Evolutionary conservation across 129 eudicot species (phyloP).

Genomic region (Artemisia tridentata): DNA sequence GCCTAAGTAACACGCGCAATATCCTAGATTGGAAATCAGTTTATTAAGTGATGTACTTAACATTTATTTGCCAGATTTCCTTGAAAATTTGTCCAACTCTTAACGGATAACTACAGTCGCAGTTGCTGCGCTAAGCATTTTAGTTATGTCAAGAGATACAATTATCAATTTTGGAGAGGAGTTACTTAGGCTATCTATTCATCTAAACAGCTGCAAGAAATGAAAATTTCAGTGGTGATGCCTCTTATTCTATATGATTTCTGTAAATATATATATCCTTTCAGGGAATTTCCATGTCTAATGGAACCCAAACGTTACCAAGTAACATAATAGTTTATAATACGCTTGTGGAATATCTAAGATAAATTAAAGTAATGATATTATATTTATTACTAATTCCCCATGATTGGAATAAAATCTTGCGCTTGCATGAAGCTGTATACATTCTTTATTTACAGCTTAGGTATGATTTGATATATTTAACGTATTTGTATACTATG

Average conservation of each 20-base stretch:
- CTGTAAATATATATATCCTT: neutral
- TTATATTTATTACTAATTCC: neutral
- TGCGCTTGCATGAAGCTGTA: neutral
- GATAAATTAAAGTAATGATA: conserved; percentile 7
- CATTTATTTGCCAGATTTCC: neutral
- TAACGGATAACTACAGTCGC: conserved; percentile 9
- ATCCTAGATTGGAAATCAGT: no score
- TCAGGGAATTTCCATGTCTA: neutral
- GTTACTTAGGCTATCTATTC: conserved; percentile 6
- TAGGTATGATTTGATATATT: neutral
- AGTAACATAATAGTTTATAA: no score
- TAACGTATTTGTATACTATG: conserved; percentile 14
- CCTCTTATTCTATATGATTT: neutral
- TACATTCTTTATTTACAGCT: conserved; percentile 8
- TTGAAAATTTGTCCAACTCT: no score
- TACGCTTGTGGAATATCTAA: neutral
- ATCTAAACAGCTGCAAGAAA: conserved; percentile 11
- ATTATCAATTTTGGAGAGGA: conserved; percentile 1
- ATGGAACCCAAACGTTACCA: neutral
- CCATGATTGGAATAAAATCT: neutral
- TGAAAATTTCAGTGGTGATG: conserved; percentile 2
- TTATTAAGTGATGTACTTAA: no score
- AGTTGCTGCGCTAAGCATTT: conserved; percentile 2
- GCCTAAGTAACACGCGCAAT: no score
- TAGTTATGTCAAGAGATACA: neutral